Percentiles rank a stretch among this genome's conserved stretches.
These are phyloP conservation scores for Colletotrichum aenigma DNA, from an alignment of 2,329 filamentous ascomycete species.

Conservation along the genomic window DNA sequence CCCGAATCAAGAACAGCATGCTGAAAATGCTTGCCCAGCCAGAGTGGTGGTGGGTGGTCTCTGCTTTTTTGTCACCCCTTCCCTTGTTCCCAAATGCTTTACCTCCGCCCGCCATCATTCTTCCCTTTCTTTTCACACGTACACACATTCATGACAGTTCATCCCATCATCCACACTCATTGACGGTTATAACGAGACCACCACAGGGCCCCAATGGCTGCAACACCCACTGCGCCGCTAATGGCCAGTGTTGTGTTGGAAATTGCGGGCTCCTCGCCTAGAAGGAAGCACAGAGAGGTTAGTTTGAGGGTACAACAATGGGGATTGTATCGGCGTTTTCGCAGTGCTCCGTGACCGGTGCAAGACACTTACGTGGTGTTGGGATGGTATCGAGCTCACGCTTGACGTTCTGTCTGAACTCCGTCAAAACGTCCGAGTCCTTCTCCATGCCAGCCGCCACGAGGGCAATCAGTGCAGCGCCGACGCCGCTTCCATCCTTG, in stretches of 20 bases:
- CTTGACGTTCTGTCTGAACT: conserved; percentile 44
- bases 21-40: background rate
- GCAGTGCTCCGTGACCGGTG: conserved; percentile 7
- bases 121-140: background rate
- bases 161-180: background rate
- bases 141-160: background rate
- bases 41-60: background rate
- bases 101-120: background rate
- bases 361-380: conserved; percentile 30
- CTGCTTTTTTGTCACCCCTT: background rate
- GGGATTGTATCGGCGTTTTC: conserved; percentile 23
- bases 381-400: conserved; percentile 36
- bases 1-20: background rate
- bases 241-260: conserved; percentile 33
- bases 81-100: background rate
- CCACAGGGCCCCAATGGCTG: conserved; percentile 30
- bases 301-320: conserved; percentile 17
- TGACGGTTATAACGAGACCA: conserved; percentile 15
- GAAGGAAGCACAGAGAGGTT: conserved; percentile 16
- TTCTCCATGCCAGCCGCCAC: conserved; percentile 76
- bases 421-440: conserved; percentile 44
- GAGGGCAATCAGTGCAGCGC: conserved; percentile 91
- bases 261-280: conserved; percentile 34
- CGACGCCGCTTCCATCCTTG: conserved; percentile 95
- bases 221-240: conserved; percentile 39